Base-by-base conservation (phyloP, 2,329 filamentous ascomycete genomes). In the Clarireedia homoeocarpa region DNA sequence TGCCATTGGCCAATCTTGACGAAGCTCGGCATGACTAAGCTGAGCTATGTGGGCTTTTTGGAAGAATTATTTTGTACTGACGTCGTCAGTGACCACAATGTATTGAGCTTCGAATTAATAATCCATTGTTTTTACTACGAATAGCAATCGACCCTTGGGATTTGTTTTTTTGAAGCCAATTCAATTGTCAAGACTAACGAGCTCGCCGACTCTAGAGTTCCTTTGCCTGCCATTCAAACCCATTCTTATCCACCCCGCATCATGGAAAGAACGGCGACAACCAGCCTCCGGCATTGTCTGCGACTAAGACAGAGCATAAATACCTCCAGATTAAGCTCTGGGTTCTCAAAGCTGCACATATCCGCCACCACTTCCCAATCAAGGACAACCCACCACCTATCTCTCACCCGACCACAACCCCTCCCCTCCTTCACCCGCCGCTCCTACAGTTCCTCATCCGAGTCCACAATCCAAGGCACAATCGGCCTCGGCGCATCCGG, bases 221-320 rank as follows among this genome's bases (percentile, higher is more conserved):
- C 30, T 12, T 10, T 10, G 10, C 30, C 12, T 14, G 10, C 30
- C 2, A 12, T 34, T 4, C 30, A 4, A 34, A 12, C 30, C 4
- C 12, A 10, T 20, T 14, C n/a, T 24, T 2, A 42, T 39, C 45
- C 36, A 24, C 34, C 34, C 52, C 34, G 23, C 38, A 55, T 12
- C 39, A 56, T 56, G 54, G 42, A 56, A 12, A 46, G 44, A 47
- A n/a, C 42, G 7, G 30, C 24, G 9, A 14, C 34, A 34, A 17
- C 48, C 15, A n/a, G 54, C 15, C 15, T 56, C 23, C 54, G 42
- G 27, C 42, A 53, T 46, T 53, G 48, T 48, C 17, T 56, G 15
- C 48, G 40, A 39, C 36, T 24, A 5, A 30, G 40, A 23, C 23
- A 40, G 10, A 38, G 26, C 46, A 47, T 47, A 30, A 48, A 4